Evolutionary conservation across 2,329 filamentous ascomycete species (phyloP).

Genomic region (Claviceps arundinis): DNA sequence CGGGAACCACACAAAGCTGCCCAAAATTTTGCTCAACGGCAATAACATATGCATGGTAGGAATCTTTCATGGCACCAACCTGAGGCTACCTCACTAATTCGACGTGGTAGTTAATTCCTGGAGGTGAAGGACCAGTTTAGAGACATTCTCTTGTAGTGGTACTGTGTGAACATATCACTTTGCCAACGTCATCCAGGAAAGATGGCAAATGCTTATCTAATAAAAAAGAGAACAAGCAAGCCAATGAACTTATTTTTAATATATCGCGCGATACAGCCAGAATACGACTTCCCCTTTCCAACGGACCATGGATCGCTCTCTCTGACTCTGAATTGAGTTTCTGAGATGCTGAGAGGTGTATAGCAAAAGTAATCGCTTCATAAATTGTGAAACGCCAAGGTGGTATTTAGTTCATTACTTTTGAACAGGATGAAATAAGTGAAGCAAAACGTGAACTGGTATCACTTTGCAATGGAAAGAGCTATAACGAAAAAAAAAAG

Average conservation of each 20-base stretch:
- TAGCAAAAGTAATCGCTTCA: background rate
- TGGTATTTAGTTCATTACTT: background rate
- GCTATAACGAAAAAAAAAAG: background rate
- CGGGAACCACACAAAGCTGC: slow-evolving; percentile 73
- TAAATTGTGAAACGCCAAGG: background rate
- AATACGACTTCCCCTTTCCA: background rate
- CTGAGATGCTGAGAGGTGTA: background rate
- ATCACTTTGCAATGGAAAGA: slow-evolving; percentile 3
- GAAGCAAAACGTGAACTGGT: background rate
- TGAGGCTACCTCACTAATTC: background rate
- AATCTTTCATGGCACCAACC: background rate
- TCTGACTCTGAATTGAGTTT: background rate
- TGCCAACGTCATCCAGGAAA: background rate
- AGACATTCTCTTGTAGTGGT: no score
- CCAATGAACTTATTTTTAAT: background rate
- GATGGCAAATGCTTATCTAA: background rate
- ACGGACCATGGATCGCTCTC: background rate
- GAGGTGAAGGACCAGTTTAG: slow-evolving; percentile 52
- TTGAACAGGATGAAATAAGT: background rate
- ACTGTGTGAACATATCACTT: background rate
- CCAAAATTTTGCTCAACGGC: slow-evolving; percentile 91
- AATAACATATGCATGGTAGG: slow-evolving; percentile 99
- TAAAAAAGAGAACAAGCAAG: background rate
- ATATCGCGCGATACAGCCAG: background rate
- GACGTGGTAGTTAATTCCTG: slow-evolving; percentile 54